Conservation (phyloP, 176 grass and related monocot genomes). For the Bonia amplexicaulis region DNA sequence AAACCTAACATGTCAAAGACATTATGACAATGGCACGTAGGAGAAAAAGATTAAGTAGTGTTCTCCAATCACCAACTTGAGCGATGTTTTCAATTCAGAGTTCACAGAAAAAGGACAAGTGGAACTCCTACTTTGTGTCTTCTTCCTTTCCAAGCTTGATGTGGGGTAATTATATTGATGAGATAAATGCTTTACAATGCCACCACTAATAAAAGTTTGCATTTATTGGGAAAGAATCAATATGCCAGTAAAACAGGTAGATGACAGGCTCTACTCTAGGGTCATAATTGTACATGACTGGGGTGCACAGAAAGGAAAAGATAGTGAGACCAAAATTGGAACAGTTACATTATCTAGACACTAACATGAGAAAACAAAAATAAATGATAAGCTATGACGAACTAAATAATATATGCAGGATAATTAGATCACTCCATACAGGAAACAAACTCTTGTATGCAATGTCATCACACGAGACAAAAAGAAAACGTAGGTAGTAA, state of each 20-base stretch:
- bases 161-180: not conserved
- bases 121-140: not conserved
- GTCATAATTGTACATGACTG: not conserved
- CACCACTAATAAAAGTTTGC: not conserved
- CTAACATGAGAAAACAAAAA: not conserved
- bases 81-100: not conserved
- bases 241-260: conserved; percentile 2
- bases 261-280: not conserved
- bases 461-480: not conserved
- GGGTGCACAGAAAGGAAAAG: not conserved
- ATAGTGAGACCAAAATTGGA: not conserved
- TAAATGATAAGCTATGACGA: not conserved
- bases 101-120: not conserved
- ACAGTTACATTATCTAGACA: not conserved
- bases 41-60: not conserved
- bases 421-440: not conserved
- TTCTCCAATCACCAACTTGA: conserved; percentile 20
- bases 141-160: not conserved
- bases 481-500: not conserved
- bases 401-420: not conserved
- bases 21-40: not conserved
- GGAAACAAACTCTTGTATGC: not conserved
- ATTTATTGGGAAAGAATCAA: not conserved
- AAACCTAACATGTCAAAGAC: not conserved
- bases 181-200: not conserved